A percentile compares a stretch with the other conserved stretches of the same genome.
These are phyloP conservation scores for Talaromyces albobiverticillius DNA, from an alignment of 2,329 filamentous ascomycete species.

Conservation along the genomic window DNA sequence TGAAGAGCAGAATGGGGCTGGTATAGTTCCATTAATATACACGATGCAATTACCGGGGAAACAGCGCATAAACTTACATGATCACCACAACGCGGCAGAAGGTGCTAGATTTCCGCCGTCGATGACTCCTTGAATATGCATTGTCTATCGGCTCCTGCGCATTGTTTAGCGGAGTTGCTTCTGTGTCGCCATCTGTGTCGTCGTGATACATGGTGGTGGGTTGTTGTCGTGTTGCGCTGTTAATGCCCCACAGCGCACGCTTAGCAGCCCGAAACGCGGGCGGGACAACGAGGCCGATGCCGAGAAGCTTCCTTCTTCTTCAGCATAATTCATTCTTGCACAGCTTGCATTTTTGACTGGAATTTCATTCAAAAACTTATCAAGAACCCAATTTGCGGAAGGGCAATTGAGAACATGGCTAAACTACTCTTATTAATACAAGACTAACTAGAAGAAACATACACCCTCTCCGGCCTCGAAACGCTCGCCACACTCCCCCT, in stretches of 20 bases:
- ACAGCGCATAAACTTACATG: conserved; percentile 10
- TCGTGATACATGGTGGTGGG: not conserved
- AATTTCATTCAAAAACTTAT: too few species aligned
- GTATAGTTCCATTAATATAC: conserved; percentile 12
- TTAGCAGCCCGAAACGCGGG: too few species aligned
- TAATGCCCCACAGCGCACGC: not conserved
- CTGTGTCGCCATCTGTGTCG: not conserved
- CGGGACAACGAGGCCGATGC: too few species aligned
- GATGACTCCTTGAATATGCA: not conserved
- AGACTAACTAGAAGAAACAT: conserved; percentile 22
- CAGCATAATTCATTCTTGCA: too few species aligned
- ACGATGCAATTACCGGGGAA: not conserved
- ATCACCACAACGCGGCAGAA: conserved; percentile 10
- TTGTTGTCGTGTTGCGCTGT: not conserved
- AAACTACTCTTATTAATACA: too few species aligned
- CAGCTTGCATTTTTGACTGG: too few species aligned
- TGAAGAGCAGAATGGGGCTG: conserved; percentile 12
- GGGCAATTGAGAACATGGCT: too few species aligned
- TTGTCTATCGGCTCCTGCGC: not conserved
- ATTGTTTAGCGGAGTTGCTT: not conserved
- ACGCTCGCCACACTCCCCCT: conserved; percentile 24
- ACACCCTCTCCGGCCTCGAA: conserved; percentile 35
- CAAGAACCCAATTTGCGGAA: too few species aligned
- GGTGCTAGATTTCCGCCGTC: not conserved
- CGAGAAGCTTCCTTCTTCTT: too few species aligned